Evolutionary conservation across 352 stramenopile genomes (phyloP).

Genomic region (Globisporangium viniferum): DNA sequence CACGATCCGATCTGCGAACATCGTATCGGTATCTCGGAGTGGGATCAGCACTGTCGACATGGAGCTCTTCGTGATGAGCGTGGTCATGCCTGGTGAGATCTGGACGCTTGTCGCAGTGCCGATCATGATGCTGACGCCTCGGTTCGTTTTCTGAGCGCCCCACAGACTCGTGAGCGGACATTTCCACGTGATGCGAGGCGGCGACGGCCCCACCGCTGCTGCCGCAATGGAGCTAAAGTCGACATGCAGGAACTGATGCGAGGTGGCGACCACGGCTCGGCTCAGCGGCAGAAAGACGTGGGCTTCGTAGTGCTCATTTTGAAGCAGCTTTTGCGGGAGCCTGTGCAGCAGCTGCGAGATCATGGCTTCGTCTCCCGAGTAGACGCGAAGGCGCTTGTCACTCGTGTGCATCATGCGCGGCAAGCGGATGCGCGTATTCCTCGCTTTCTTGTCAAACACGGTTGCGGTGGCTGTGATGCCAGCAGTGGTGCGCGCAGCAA

Average conservation of each 20-base stretch:
- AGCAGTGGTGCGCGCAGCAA: slow-evolving; percentile 71
- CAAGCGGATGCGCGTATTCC: slow-evolving; percentile 57
- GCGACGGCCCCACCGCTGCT: slow-evolving; percentile 17
- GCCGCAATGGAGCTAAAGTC: slow-evolving; percentile 34
- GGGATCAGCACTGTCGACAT: slow-evolving; percentile 51
- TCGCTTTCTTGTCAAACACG: slow-evolving; percentile 74
- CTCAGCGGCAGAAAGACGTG: slow-evolving; percentile 67
- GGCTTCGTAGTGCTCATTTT: slow-evolving; percentile 76
- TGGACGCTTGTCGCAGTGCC: slow-evolving; percentile 35
- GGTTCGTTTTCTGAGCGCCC: slow-evolving; percentile 38
- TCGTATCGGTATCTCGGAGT: slow-evolving; percentile 31
- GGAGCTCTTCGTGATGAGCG: slow-evolving; percentile 37
- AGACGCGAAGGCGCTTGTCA: slow-evolving; percentile 77
- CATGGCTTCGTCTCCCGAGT: slow-evolving; percentile 66
- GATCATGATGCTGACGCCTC: slow-evolving; percentile 48
- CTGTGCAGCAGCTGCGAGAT: slow-evolving; percentile 59
- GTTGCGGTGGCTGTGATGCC: slow-evolving; percentile 85
- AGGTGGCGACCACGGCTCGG: slow-evolving; percentile 70
- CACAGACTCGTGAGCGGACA: slow-evolving; percentile 40
- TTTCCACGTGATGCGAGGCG: slow-evolving; percentile 45
- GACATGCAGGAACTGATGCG: slow-evolving; percentile 66
- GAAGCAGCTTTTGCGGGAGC: slow-evolving; percentile 50
- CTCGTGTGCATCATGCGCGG: slow-evolving; percentile 76
- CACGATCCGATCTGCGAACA: slow-evolving; percentile 29
- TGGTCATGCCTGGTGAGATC: slow-evolving; percentile 19